These are phyloP conservation scores for Carex parvula DNA, from an alignment of 176 grass and related monocot species.

Conservation along the genomic window DNA sequence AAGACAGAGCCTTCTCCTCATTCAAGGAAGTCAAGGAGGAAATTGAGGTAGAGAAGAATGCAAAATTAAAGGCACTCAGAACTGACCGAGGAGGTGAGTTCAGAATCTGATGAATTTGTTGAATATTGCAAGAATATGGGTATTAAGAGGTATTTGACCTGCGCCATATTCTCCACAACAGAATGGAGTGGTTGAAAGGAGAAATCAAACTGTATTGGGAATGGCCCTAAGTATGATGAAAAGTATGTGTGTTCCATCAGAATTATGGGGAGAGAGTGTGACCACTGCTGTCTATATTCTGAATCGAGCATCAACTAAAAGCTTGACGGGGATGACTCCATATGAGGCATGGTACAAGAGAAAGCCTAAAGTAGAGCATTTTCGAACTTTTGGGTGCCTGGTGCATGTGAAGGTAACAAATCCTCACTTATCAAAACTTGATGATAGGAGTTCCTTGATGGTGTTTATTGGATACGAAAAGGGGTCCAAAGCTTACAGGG, in stretches of 20 bases:
- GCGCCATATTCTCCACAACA: neutral
- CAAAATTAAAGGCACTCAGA: neutral
- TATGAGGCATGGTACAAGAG: neutral
- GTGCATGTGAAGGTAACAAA: neutral
- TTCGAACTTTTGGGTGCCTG: neutral
- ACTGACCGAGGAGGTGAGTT: neutral
- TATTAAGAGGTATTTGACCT: neutral
- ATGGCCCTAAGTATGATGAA: conserved; percentile 1
- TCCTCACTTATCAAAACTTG: neutral
- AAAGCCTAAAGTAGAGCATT: neutral
- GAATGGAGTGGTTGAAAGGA: neutral
- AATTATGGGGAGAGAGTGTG: neutral
- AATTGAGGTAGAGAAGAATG: neutral
- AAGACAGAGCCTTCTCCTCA: neutral
- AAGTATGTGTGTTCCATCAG: neutral
- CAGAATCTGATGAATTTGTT: too few species aligned
- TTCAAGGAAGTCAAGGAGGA: conserved; percentile 16
- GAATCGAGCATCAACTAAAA: neutral
- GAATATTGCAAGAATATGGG: too few species aligned
- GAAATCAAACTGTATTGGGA: neutral
- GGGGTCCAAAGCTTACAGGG: neutral
- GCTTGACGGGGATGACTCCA: neutral
- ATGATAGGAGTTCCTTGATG: neutral
- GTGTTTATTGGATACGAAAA: neutral
- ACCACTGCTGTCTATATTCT: neutral